phyloP scores from a whole-genome alignment of 768 basidiomycete genomes.

The Podaxis sp. region DNA sequence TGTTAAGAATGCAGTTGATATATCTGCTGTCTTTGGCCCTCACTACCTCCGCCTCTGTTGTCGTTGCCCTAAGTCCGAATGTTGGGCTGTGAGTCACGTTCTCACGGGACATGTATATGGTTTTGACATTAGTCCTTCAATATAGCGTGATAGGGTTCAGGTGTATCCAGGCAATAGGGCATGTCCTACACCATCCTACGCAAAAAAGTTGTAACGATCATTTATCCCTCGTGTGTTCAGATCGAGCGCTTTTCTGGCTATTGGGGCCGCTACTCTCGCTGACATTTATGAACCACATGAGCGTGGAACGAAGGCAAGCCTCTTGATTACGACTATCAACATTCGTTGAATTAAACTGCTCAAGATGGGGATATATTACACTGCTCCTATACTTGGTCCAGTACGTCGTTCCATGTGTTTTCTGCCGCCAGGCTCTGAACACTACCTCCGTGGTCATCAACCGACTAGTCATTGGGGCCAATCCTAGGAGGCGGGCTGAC shows the following conservation, averaged over 20 bases:
- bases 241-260: constrained; percentile 51
- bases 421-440: neutral
- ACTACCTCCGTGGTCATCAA: neutral
- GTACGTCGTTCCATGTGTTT: neutral
- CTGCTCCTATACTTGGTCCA: constrained; percentile 69
- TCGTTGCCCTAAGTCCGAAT: constrained; percentile 49
- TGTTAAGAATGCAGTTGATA: constrained; percentile 30
- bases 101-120: neutral
- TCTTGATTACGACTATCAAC: neutral
- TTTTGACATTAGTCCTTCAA: neutral
- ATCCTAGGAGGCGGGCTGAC: constrained; percentile 67
- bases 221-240: neutral
- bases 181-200: constrained; percentile 13
- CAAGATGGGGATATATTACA: constrained; percentile 71
- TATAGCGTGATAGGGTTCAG: constrained; percentile 63
- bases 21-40: constrained; percentile 51
- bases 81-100: constrained; percentile 41
- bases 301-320: constrained; percentile 48
- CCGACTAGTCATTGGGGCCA: constrained; percentile 44
- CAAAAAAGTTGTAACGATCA: neutral
- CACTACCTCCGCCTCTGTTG: constrained; percentile 50
- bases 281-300: constrained; percentile 68
- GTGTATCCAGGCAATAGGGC: constrained; percentile 62
- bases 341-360: neutral
- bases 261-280: constrained; percentile 71